These are phyloP conservation scores for Lecanosticta acicola DNA, from an alignment of 2,329 filamentous ascomycete species.

Conservation along the genomic window DNA sequence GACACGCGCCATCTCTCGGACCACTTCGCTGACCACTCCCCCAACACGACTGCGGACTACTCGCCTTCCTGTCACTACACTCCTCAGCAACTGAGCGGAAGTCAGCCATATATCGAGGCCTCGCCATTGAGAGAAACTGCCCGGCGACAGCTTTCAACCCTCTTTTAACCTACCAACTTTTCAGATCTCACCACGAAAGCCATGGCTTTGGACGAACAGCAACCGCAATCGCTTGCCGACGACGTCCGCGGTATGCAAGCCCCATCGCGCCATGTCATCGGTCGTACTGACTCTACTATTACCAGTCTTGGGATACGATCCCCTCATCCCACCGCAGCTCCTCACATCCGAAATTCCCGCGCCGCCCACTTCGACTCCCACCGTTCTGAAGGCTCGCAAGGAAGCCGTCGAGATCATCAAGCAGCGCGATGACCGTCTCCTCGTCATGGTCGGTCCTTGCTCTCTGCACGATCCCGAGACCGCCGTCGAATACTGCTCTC, in stretches of 20 bases:
- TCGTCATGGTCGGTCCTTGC: conserved; percentile 93
- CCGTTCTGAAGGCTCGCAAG: conserved; percentile 65
- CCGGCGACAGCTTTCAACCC: background rate
- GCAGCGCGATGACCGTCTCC: conserved; percentile 74
- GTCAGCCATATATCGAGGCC: background rate
- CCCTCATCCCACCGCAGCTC: conserved; percentile 81
- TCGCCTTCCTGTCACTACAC: no score
- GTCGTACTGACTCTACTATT: conserved; percentile 12
- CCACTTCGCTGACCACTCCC: background rate
- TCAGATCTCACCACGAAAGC: no score
- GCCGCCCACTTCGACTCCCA: conserved; percentile 55
- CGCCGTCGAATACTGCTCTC: conserved; percentile 80
- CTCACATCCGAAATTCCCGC: conserved; percentile 79
- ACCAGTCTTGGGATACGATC: conserved; percentile 86
- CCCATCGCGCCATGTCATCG: conserved; percentile 5
- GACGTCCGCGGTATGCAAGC: conserved; percentile 48
- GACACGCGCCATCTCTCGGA: background rate
- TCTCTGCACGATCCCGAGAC: conserved; percentile 90
- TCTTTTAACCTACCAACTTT: background rate
- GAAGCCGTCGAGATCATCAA: conserved; percentile 70
- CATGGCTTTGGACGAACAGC: conserved; percentile 16
- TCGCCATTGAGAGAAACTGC: background rate
- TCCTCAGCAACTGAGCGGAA: no score
- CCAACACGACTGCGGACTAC: background rate
- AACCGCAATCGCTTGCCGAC: conserved; percentile 35